Percentiles rank a stretch among this genome's conserved stretches.
Evolutionary conservation across 306 rosid genomes (phyloP).

Genomic region (Dalbergia cochinchinensis): DNA sequence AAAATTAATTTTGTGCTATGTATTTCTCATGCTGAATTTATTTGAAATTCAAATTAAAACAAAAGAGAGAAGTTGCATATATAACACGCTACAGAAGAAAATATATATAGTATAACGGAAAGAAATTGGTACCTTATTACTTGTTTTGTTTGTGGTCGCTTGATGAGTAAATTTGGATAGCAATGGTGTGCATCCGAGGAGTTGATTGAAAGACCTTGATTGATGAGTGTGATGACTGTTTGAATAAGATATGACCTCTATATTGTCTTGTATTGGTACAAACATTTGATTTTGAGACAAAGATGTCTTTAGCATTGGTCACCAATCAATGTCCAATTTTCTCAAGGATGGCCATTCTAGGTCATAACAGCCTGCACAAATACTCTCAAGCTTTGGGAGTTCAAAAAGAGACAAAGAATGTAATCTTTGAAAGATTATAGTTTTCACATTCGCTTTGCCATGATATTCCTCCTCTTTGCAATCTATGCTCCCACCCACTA

Average conservation of each 20-base stretch:
- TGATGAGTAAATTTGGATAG: neutral
- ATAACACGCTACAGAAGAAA: too few species aligned
- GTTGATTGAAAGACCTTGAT: neutral
- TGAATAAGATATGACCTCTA: neutral
- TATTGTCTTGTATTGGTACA: neutral
- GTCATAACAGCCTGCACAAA: constrained; percentile 4
- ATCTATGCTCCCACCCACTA: too few species aligned
- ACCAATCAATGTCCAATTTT: neutral
- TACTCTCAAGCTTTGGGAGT: constrained; percentile 7
- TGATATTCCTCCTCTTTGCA: neutral
- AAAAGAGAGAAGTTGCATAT: too few species aligned
- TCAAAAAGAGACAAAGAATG: neutral
- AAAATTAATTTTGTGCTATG: too few species aligned
- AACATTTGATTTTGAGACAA: neutral
- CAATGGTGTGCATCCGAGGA: neutral
- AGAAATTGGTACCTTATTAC: neutral
- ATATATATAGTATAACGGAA: too few species aligned
- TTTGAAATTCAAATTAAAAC: too few species aligned
- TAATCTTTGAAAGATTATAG: neutral
- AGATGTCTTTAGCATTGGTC: neutral
- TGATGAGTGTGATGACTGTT: neutral
- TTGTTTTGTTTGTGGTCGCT: neutral
- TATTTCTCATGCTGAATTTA: too few species aligned
- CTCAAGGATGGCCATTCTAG: neutral
- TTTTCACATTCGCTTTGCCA: neutral